Evolutionary conservation across 1,139 yeast species (phyloP).

Genomic region (Geotrichum carabidarum): DNA sequence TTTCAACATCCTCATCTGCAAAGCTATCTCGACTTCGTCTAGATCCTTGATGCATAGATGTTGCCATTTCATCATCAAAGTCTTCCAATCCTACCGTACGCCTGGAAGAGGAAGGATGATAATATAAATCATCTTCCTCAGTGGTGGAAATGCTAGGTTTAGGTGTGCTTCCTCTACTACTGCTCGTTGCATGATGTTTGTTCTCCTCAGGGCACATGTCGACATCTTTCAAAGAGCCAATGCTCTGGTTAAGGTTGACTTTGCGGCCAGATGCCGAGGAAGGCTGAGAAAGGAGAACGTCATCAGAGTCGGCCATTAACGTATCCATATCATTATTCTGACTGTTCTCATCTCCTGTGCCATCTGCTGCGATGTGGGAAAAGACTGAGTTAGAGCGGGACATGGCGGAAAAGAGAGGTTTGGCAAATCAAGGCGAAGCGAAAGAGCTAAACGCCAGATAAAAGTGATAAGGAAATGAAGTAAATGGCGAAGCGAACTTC

Average conservation of each 20-base stretch:
- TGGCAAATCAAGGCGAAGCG: background rate
- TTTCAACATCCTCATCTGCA: conserved; percentile 13
- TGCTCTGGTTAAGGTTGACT: conserved; percentile 3
- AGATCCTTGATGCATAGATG: conserved; percentile 24
- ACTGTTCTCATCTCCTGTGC: background rate
- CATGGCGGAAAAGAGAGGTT: background rate
- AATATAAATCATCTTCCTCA: conserved; percentile 27
- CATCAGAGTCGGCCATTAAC: conserved; percentile 17
- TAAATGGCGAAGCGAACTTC: too few relatives aligned
- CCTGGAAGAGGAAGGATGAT: conserved; percentile 5
- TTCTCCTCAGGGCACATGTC: conserved; percentile 23
- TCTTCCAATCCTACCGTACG: conserved; percentile 23
- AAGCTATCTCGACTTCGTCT: conserved; percentile 24
- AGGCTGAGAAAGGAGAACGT: background rate
- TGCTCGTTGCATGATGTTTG: conserved; percentile 25
- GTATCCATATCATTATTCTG: background rate
- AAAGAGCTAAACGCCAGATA: background rate
- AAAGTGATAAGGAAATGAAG: background rate
- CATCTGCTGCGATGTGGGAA: background rate
- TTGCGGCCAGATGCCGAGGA: background rate
- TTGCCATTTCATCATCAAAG: conserved; percentile 26
- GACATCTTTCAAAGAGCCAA: conserved; percentile 12
- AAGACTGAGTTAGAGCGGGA: background rate
- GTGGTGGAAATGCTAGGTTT: background rate
- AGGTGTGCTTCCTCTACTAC: conserved; percentile 14